Conservation (phyloP, 139 green algal genomes). For the Chlorella sp. region DNA sequence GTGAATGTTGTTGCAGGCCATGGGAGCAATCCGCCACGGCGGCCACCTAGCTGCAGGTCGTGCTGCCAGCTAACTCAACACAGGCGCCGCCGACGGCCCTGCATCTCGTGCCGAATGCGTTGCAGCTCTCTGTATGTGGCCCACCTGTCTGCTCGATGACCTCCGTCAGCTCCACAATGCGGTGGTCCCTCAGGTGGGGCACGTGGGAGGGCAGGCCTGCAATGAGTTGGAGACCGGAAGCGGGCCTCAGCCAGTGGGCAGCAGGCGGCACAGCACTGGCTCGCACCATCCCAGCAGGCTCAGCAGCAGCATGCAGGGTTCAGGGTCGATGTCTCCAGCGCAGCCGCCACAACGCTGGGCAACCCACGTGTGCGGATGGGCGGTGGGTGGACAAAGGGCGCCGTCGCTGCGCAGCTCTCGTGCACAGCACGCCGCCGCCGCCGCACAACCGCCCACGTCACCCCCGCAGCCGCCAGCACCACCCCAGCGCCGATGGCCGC, state of each 20-base stretch:
- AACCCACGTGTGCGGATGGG: not conserved
- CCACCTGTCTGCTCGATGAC: slow-evolving; percentile 31
- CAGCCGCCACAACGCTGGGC: no score
- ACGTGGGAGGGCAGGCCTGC: not conserved
- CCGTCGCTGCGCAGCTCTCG: not conserved
- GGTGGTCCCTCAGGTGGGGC: not conserved
- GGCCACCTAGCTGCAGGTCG: no score
- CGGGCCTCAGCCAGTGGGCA: no score
- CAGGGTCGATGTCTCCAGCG: not conserved
- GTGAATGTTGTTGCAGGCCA: no score
- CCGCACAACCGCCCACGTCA: not conserved
- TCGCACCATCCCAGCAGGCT: no score
- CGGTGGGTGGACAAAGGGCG: not conserved
- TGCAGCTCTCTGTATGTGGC: no score
- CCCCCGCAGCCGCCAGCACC: not conserved
- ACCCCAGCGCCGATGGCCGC: not conserved
- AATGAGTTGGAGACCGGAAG: not conserved
- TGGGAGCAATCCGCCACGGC: no score
- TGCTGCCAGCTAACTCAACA: no score
- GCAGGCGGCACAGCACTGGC: no score
- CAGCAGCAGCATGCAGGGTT: not conserved
- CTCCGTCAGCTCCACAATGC: slow-evolving; percentile 17
- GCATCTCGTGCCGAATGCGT: no score
- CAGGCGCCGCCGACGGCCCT: no score
- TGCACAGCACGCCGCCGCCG: not conserved